These are phyloP conservation scores for Cardamine chenopodiifolia DNA, from an alignment of 345 rosid genomes.

Conservation along the genomic window DNA sequence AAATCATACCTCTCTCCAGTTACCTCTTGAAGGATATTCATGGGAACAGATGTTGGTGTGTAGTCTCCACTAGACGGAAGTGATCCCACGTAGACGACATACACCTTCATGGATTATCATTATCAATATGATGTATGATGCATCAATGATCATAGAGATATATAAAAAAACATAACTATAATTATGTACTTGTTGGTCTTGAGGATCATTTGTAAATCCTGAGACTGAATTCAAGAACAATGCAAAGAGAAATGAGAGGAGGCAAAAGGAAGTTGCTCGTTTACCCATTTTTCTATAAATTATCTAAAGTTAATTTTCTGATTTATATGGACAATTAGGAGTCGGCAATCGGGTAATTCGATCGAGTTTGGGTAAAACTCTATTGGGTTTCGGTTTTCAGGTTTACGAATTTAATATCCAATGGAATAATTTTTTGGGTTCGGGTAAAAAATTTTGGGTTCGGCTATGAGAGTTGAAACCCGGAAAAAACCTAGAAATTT, in stretches of 20 bases:
- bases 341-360: too few relatives aligned
- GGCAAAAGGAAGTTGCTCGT: background rate
- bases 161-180: background rate
- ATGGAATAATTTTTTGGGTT: too few relatives aligned
- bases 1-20: background rate
- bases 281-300: background rate
- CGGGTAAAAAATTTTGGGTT: too few relatives aligned
- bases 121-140: background rate
- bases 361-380: too few relatives aligned
- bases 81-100: slow-evolving; percentile 25
- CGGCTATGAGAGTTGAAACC: too few relatives aligned
- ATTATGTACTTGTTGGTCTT: background rate
- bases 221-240: slow-evolving; percentile 6
- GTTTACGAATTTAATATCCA: too few relatives aligned
- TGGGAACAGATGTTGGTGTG: background rate
- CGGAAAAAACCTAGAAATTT: too few relatives aligned
- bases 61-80: slow-evolving; percentile 21
- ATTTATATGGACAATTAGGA: too few relatives aligned
- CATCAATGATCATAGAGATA: background rate
- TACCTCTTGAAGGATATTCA: background rate
- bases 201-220: slow-evolving; percentile 1
- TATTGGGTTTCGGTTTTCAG: too few relatives aligned
- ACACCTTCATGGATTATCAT: background rate
- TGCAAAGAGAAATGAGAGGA: background rate
- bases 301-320: background rate